Evolutionary conservation across 169 alveolate genomes (phyloP).

Genomic region (Cyclospora cayetanensis): DNA sequence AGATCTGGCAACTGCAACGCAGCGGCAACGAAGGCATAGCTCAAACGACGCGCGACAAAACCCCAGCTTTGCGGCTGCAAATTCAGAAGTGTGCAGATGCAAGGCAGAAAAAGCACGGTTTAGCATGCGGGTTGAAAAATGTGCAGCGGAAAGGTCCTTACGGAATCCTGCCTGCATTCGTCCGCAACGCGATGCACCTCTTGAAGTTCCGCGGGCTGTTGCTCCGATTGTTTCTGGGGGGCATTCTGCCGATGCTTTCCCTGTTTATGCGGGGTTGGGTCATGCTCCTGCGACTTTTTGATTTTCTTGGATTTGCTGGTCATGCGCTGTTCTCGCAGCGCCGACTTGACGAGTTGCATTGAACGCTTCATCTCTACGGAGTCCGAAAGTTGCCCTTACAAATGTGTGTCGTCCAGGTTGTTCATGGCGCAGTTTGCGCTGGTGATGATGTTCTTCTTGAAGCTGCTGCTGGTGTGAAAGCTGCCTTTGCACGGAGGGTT

Average conservation of each 20-base stretch:
- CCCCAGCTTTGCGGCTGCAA: too few species aligned
- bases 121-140: too few species aligned
- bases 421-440: not conserved
- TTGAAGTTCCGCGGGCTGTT: too few species aligned
- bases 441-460: not conserved
- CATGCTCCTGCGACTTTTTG: not conserved
- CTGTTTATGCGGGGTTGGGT: not conserved
- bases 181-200: not conserved
- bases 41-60: too few species aligned
- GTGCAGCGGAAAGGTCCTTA: too few species aligned
- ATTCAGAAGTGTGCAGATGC: too few species aligned
- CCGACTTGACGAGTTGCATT: conserved; percentile 5
- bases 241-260: not conserved
- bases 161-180: too few species aligned
- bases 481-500: not conserved
- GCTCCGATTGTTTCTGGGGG: not conserved
- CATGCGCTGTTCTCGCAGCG: conserved; percentile 31
- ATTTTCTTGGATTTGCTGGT: not conserved
- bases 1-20: too few species aligned
- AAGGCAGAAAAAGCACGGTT: too few species aligned
- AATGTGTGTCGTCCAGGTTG: not conserved
- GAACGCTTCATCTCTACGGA: conserved; percentile 23
- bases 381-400: not conserved
- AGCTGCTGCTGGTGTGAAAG: not conserved
- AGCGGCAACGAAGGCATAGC: too few species aligned